Conservation (phyloP, 768 basidiomycete species). For the Tylopilus intermedius region DNA sequence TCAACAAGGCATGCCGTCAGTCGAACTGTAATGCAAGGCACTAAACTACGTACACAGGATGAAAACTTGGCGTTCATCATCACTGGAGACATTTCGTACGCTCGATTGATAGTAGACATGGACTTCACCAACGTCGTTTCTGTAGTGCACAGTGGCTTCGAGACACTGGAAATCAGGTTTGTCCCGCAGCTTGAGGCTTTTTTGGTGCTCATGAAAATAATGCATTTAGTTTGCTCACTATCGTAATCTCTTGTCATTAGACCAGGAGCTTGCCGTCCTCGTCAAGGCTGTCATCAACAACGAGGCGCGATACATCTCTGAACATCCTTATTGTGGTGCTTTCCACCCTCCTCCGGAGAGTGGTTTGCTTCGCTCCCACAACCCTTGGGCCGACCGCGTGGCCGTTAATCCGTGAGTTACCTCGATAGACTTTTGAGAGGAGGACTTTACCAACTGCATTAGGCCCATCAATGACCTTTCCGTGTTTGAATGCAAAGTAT, state of each 20-base stretch:
- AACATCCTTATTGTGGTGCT: conserved; percentile 75
- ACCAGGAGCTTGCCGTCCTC: conserved; percentile 54
- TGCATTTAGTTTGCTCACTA: conserved; percentile 68
- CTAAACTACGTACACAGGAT: conserved; percentile 33
- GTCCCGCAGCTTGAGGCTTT: conserved; percentile 3
- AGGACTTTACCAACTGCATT: background rate
- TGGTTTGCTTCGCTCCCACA: conserved; percentile 56
- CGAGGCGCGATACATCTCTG: conserved; percentile 65
- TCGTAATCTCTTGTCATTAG: conserved; percentile 49
- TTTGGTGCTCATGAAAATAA: conserved; percentile 1
- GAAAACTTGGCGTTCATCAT: conserved; percentile 77
- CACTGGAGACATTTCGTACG: conserved; percentile 77
- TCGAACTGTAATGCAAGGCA: background rate
- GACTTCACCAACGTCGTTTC: conserved; percentile 5
- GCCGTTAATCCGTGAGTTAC: conserved; percentile 64
- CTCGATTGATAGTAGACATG: conserved; percentile 10
- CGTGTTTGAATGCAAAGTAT: conserved; percentile 80
- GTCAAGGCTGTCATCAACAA: conserved; percentile 82
- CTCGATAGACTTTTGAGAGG: background rate
- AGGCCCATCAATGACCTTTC: conserved; percentile 66
- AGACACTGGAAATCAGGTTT: conserved; percentile 73
- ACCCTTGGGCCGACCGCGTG: conserved; percentile 66
- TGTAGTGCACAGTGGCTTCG: conserved; percentile 77
- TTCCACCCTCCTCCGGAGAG: conserved; percentile 81
- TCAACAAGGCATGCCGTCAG: conserved; percentile 43